phyloP scores from a whole-genome alignment of 163 green algal species.

The Trebouxiophyceae sp. region DNA sequence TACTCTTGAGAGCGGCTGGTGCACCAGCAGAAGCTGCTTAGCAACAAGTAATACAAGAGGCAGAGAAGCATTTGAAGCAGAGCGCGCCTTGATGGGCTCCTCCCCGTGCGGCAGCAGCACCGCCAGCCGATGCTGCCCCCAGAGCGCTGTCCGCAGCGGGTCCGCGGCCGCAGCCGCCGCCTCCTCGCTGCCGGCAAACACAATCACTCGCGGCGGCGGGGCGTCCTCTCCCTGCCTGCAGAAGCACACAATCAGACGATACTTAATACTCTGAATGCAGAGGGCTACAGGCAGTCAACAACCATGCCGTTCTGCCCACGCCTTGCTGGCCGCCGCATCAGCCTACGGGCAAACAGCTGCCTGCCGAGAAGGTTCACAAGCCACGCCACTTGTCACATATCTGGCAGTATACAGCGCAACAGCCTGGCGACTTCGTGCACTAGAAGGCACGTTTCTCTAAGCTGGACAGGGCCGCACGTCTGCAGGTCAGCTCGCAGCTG shows the following conservation, averaged over 20 bases:
- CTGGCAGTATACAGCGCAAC: neutral
- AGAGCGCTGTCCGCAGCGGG: conserved; percentile 61
- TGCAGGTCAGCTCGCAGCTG: conserved; percentile 46
- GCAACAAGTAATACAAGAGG: no score
- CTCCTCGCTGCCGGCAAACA: conserved; percentile 46
- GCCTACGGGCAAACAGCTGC: neutral
- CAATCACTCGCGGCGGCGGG: conserved; percentile 43
- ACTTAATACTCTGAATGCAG: neutral
- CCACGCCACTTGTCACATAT: neutral
- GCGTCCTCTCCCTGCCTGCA: conserved; percentile 30
- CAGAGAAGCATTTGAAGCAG: no score
- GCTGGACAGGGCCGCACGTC: conserved; percentile 6
- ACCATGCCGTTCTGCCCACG: neutral
- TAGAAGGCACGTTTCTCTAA: no score
- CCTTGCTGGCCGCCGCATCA: neutral
- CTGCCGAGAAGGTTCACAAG: neutral
- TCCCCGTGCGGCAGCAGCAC: conserved; percentile 66
- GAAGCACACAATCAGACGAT: neutral
- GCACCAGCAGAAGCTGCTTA: no score
- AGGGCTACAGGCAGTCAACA: no score
- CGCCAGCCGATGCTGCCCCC: conserved; percentile 62
- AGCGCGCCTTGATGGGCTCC: conserved; percentile 29
- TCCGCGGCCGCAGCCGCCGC: conserved; percentile 35
- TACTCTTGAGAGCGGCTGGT: neutral
- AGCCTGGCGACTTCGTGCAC: no score